Conservation (phyloP, 345 rosid species). For the Brassica incana region DNA sequence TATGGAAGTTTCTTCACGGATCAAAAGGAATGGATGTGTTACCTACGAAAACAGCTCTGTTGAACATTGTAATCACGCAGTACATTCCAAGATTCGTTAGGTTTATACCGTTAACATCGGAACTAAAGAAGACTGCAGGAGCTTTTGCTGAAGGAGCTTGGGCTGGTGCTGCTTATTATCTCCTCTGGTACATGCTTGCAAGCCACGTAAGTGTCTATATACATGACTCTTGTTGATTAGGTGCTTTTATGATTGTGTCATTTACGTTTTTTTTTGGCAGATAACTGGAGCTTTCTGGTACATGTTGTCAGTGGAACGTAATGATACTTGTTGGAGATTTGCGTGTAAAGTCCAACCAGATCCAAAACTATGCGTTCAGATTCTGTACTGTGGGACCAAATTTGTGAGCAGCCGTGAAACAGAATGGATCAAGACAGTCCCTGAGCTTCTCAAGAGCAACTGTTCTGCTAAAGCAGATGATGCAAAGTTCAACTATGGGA, state of each 20-base stretch:
- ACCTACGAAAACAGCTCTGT: constrained; percentile 34
- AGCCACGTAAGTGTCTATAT: constrained; percentile 74
- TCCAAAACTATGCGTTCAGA: constrained; percentile 45
- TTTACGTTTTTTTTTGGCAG: constrained; percentile 38
- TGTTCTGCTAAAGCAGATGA: constrained; percentile 45
- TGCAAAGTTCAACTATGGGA: constrained; percentile 60
- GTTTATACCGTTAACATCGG: constrained; percentile 73
- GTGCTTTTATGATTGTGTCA: not conserved
- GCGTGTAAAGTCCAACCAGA: constrained; percentile 50
- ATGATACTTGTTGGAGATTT: constrained; percentile 65
- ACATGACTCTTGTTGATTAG: not conserved
- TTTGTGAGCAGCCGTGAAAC: constrained; percentile 43
- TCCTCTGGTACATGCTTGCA: constrained; percentile 86
- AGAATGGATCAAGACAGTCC: constrained; percentile 55
- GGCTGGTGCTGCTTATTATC: constrained; percentile 84
- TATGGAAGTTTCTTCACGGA: constrained; percentile 63
- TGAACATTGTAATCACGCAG: constrained; percentile 58
- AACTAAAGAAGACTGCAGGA: constrained; percentile 79
- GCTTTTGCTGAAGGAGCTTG: constrained; percentile 82
- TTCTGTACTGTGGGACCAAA: constrained; percentile 70
- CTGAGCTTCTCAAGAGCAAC: constrained; percentile 39
- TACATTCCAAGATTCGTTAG: constrained; percentile 78
- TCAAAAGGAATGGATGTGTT: constrained; percentile 62
- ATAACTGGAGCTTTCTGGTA: constrained; percentile 86
- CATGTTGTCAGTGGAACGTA: constrained; percentile 74